A percentile compares a stretch with the other conserved stretches of the same genome.
These are phyloP conservation scores for Colletotrichum agaves DNA, from an alignment of 2,329 filamentous ascomycete species.

Conservation along the genomic window DNA sequence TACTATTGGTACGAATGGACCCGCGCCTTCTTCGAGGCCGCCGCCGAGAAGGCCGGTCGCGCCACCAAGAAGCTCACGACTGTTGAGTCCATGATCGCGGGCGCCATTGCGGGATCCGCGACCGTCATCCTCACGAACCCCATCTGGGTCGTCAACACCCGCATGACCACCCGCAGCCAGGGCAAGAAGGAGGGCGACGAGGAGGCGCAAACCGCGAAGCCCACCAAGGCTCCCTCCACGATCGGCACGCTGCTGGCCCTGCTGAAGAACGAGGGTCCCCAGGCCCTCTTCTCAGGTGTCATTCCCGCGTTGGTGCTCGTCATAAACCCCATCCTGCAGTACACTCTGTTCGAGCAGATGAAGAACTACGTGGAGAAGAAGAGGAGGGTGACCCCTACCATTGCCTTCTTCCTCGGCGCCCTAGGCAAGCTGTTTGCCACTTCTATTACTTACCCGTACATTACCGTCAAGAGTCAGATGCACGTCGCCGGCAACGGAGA, in stretches of 20 bases:
- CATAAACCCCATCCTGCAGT: constrained; percentile 98
- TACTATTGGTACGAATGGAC: constrained; percentile 99
- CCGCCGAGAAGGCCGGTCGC: constrained; percentile 78
- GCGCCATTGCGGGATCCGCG: constrained; percentile 90
- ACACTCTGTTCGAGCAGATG: constrained; percentile 98
- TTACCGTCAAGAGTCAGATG: constrained; percentile 98
- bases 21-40: constrained; percentile 83
- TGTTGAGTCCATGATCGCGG: constrained; percentile 92
- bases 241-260: constrained; percentile 84
- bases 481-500: constrained; percentile 84
- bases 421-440: constrained; percentile 95
- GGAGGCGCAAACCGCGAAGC: constrained; percentile 53
- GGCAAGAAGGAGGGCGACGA: constrained; percentile 48
- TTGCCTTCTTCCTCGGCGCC: constrained; percentile 92
- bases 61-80: constrained; percentile 87
- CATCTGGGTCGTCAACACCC: constrained; percentile 99
- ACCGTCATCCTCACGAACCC: constrained; percentile 98
- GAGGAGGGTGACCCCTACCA: constrained; percentile 80
- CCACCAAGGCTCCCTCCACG: constrained; percentile 72
- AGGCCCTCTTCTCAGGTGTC: constrained; percentile 90
- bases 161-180: constrained; percentile 88
- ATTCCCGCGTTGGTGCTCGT: constrained; percentile 93
- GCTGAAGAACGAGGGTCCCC: constrained; percentile 83
- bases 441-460: constrained; percentile 95
- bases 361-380: constrained; percentile 87